Conservation (phyloP, 2,329 filamentous ascomycete species). For the Rhytidhysteron rufulum region DNA sequence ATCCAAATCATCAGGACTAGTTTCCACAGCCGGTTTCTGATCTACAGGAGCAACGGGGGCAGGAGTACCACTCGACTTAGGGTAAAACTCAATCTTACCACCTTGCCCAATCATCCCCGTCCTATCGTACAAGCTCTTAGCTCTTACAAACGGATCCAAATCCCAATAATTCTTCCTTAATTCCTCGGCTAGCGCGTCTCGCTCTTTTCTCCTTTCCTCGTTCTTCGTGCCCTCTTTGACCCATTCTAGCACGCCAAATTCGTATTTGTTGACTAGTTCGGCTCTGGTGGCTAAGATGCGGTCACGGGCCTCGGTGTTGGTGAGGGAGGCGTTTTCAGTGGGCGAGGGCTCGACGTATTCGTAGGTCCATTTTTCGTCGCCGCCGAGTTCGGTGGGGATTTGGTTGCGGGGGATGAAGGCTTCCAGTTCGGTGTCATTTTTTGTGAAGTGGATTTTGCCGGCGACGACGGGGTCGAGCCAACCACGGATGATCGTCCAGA, state of each 20-base stretch:
- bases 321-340: slow-evolving; percentile 75
- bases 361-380: slow-evolving; percentile 81
- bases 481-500: slow-evolving; percentile 91
- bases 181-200: slow-evolving; percentile 59
- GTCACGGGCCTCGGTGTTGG: slow-evolving; percentile 58
- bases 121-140: slow-evolving; percentile 80
- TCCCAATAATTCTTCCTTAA: slow-evolving; percentile 80
- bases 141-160: slow-evolving; percentile 81
- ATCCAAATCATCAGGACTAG: slow-evolving; percentile 34
- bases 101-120: slow-evolving; percentile 64
- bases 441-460: slow-evolving; percentile 89
- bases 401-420: slow-evolving; percentile 67
- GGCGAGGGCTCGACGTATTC: slow-evolving; percentile 70
- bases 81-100: slow-evolving; percentile 71
- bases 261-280: slow-evolving; percentile 66
- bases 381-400: slow-evolving; percentile 80
- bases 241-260: slow-evolving; percentile 73
- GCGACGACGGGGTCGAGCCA: slow-evolving; percentile 98
- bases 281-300: slow-evolving; percentile 61
- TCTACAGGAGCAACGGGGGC: slow-evolving; percentile 5
- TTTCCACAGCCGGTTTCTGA: slow-evolving; percentile 11
- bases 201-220: slow-evolving; percentile 50
- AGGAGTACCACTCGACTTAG: slow-evolving; percentile 19
- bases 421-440: slow-evolving; percentile 72
- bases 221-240: slow-evolving; percentile 51